phyloP scores from a whole-genome alignment of 2,329 filamentous ascomycete genomes.

The Diaporthe sp. region DNA sequence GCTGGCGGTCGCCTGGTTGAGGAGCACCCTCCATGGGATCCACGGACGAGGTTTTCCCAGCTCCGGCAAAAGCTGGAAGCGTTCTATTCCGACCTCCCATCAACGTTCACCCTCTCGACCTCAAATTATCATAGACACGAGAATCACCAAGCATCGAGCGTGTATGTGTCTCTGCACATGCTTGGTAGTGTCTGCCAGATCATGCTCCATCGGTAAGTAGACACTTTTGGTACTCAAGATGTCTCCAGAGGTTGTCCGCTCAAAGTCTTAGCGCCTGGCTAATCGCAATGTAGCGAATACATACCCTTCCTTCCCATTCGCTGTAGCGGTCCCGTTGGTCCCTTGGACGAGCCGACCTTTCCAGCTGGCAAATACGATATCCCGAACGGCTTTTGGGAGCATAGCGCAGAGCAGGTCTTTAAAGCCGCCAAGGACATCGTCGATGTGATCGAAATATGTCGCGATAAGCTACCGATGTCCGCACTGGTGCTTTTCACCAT shows the following conservation, averaged over 20 bases:
- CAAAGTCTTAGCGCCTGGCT: not conserved
- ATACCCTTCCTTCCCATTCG: conserved; percentile 76
- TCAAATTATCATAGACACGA: conserved; percentile 77
- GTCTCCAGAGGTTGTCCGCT: not conserved
- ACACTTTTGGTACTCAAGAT: not conserved
- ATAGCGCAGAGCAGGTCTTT: conserved; percentile 74
- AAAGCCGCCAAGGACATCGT: conserved; percentile 74
- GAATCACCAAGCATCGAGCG: conserved; percentile 72
- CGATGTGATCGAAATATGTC: conserved; percentile 74
- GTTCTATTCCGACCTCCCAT: conserved; percentile 69
- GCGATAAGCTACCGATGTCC: conserved; percentile 75
- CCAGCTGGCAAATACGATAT: conserved; percentile 56
- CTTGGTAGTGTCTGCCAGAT: conserved; percentile 76
- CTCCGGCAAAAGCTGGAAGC: conserved; percentile 65
- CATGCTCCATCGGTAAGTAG: conserved; percentile 69
- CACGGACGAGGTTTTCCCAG: conserved; percentile 66
- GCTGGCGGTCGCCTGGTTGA: conserved; percentile 66
- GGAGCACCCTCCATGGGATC: conserved; percentile 71
- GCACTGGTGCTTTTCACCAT: conserved; percentile 77
- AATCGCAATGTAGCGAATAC: conserved; percentile 61
- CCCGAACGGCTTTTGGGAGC: conserved; percentile 72
- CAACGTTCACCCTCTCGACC: conserved; percentile 69
- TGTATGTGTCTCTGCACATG: conserved; percentile 77
- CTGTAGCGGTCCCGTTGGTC: conserved; percentile 63
- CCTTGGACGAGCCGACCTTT: conserved; percentile 72